Evolutionary conservation across 768 basidiomycete genomes (phyloP), one percentile per base, ranked within the genome.

Genomic region (Tulasnella sp.): DNA sequence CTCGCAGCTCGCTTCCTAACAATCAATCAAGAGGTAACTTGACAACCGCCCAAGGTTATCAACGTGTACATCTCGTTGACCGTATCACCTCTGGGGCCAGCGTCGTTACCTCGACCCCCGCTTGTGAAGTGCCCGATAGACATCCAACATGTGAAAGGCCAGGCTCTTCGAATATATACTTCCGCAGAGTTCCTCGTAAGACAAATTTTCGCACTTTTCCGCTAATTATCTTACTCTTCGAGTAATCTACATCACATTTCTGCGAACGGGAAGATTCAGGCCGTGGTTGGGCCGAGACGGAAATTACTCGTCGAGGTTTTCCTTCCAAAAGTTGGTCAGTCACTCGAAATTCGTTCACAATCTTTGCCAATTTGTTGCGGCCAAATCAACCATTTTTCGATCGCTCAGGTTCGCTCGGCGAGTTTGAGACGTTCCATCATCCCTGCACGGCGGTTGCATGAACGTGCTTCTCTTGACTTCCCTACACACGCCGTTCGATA

Each of bases 91-190:
- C 9, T 69, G 31, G 64, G 46, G 64, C 28, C 64, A 37, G 64
- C 64, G 64, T 69, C 64, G 64, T 37, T 69, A 69, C 34, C 64
- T 69, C 64, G 64, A 69, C 64, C 64, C 64, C 64, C 28, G 64
- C 64, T 69, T 3, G 64, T 34, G 64, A 69, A 69, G 64, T 5
- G 31, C 64, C 54, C 24, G n/a, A 54, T 24, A 54, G 54, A 54
- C 11, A 14, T 46, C 46, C 46, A 46, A 46, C 46, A 46, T 54
- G n/a, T 54, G 24, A 54, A 18, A 69, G 64, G 31, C 64, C 14
- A 69, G 64, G 28, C 64, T 28, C 64, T 69, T 69, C 34, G 64
- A 37, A 69, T 69, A 69, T 69, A 69, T 69, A 69, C 64, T 69
- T 69, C 64, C 64, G 64, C 37, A 11, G n/a, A 69, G 28, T 37